A percentile compares a stretch with the other conserved stretches of the same genome.
Evolutionary conservation across 2,329 filamentous ascomycete species (phyloP).

Genomic region (Aspergillus fijiensis): DNA sequence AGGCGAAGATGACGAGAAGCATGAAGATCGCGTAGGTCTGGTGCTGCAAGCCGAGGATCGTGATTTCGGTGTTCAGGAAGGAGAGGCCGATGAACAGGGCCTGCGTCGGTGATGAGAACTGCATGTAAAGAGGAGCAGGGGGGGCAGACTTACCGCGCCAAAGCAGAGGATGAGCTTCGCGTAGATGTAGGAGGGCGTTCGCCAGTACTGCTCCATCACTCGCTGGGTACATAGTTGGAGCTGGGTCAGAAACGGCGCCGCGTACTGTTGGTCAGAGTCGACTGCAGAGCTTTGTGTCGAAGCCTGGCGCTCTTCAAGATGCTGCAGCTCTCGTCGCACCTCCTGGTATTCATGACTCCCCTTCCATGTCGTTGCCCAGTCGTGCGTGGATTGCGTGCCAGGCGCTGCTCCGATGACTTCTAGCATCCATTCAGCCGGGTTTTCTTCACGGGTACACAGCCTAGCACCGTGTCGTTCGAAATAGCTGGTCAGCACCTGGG

Average conservation of each 20-base stretch:
- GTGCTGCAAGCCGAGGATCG: conserved; percentile 78
- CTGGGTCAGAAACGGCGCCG: conserved; percentile 67
- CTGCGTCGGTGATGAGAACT: background rate
- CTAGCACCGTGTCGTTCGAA: conserved; percentile 16
- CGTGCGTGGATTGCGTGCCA: conserved; percentile 56
- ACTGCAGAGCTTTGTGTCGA: background rate
- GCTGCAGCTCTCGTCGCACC: conserved; percentile 33
- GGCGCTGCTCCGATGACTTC: conserved; percentile 45
- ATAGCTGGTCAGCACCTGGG: conserved; percentile 9
- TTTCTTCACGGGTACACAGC: conserved; percentile 2
- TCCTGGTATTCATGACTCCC: conserved; percentile 53
- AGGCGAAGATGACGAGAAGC: conserved; percentile 71
- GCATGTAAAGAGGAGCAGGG: too few species aligned
- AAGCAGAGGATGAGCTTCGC: conserved; percentile 67
- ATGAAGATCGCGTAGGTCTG: conserved; percentile 87
- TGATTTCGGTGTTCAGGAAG: conserved; percentile 70
- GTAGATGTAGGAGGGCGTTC: conserved; percentile 76
- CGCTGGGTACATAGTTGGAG: conserved; percentile 64
- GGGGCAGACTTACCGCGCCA: background rate
- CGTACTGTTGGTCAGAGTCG: conserved; percentile 53
- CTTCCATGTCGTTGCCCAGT: conserved; percentile 56
- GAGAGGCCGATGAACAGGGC: conserved; percentile 77
- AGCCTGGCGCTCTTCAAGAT: background rate
- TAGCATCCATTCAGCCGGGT: conserved; percentile 18
- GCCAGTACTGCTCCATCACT: conserved; percentile 85